Evolutionary conservation across 1,139 yeast genomes (phyloP).

Genomic region (Trichomonascaceae sp.): DNA sequence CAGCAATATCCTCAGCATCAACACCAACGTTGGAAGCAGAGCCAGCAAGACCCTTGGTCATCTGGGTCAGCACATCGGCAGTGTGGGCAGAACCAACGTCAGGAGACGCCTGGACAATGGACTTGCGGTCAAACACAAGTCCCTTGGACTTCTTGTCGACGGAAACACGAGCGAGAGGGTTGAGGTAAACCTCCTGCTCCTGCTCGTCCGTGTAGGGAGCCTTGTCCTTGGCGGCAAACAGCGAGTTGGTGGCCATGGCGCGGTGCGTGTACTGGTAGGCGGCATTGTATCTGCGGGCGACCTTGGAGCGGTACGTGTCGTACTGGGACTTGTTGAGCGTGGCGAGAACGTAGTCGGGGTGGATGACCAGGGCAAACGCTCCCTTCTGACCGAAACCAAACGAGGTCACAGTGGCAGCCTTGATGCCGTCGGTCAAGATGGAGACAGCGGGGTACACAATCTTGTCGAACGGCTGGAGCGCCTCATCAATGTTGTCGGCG

Average conservation of each 20-base stretch:
- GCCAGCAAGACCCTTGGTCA: slow-evolving; percentile 21
- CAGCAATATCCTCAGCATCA: slow-evolving; percentile 80
- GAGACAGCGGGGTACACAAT: slow-evolving; percentile 91
- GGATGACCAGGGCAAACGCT: slow-evolving; percentile 85
- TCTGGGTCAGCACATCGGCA: slow-evolving; percentile 26
- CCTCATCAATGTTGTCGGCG: slow-evolving; percentile 88
- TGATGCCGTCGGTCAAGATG: slow-evolving; percentile 89
- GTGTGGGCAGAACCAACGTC: slow-evolving; percentile 27
- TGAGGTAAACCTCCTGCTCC: slow-evolving; percentile 84
- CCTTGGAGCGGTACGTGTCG: slow-evolving; percentile 56
- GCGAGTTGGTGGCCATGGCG: slow-evolving; percentile 79
- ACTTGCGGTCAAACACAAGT: slow-evolving; percentile 36
- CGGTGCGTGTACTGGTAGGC: slow-evolving; percentile 95
- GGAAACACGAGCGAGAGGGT: slow-evolving; percentile 82
- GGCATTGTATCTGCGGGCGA: slow-evolving; percentile 68
- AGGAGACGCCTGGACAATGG: slow-evolving; percentile 19
- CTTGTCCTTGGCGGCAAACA: slow-evolving; percentile 87
- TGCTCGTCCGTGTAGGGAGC: slow-evolving; percentile 84
- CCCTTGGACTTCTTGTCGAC: slow-evolving; percentile 36
- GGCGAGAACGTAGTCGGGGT: slow-evolving; percentile 87
- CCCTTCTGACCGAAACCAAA: slow-evolving; percentile 99
- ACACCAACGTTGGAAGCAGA: slow-evolving; percentile 75
- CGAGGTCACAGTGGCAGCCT: slow-evolving; percentile 93
- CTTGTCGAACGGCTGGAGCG: slow-evolving; percentile 70
- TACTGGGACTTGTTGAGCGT: slow-evolving; percentile 61